Evolutionary conservation across 1,284 basidiomycete species (phyloP), one percentile per base, ranked within the genome.

Genomic region (Heterobasidion annosum): DNA sequence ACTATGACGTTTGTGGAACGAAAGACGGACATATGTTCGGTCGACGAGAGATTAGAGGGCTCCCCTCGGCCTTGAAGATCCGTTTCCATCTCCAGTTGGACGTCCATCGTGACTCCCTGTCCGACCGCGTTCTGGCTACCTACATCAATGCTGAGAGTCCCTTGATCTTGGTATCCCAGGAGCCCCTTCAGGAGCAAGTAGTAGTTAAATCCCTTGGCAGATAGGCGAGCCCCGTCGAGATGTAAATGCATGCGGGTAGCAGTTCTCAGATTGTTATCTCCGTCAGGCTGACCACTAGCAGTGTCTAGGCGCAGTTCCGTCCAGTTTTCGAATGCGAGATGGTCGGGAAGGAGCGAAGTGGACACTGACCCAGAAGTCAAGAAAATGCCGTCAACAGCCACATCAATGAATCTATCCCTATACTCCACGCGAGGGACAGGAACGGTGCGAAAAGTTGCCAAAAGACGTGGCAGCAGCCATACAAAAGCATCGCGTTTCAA

Each of bases 401-500:
- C 67, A 44, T 73, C 71, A 46, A 75, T 51, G 6, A 57, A 62
- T 6, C 32, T 10, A 42, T 51, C 43, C 7, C 59, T 61, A 55
- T 70, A 68, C 56, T 78, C 77, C 3, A 78, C 63, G 4, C 73
- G 70, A 15, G 76, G 76, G 55, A 78, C 68, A 1, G 75, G 76
- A 7, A 79, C 60, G 0, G 64, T 62, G 8, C 62, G 62, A 16
- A 78, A 53, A 15, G 68, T 59, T 16, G 63, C 63, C 12, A 76
- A 57, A 7, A 74, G 18, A 2, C 72, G 66, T 0, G 76, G 76
- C 6, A 78, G 56, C 6, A 72, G 57, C 73, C 73, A 78, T 19
- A 63, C 67, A 1, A 76, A 50, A 49, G 68, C 62, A 45, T 74
- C 67, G 15, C 63, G 65, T 59, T 69, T 53, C 15, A 67, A 53